phyloP scores from a whole-genome alignment of 345 rosid species.

The Populus ilicifolia region DNA sequence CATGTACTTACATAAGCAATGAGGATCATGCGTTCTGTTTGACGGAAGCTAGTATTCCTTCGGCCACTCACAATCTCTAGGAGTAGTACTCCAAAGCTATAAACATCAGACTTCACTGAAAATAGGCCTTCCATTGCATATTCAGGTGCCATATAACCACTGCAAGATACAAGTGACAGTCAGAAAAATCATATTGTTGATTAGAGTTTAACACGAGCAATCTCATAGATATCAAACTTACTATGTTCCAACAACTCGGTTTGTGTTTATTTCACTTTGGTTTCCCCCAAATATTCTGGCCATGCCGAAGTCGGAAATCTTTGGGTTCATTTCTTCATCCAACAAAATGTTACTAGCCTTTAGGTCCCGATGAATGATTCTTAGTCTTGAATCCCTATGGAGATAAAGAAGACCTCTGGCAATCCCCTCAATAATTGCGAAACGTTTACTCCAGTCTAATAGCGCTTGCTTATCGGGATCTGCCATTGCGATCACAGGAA shows the following conservation, averaged over 20 bases:
- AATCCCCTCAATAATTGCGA: slow-evolving; percentile 22
- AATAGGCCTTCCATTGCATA: slow-evolving; percentile 32
- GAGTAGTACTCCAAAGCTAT: slow-evolving; percentile 26
- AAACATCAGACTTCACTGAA: slow-evolving; percentile 33
- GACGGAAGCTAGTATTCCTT: slow-evolving; percentile 25
- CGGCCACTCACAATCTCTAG: slow-evolving; percentile 26
- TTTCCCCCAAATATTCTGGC: slow-evolving; percentile 29
- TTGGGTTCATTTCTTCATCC: slow-evolving; percentile 26
- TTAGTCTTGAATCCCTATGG: slow-evolving; percentile 27
- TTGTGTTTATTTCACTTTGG: slow-evolving; percentile 26
- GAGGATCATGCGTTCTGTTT: slow-evolving; percentile 14
- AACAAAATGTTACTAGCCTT: slow-evolving; percentile 32
- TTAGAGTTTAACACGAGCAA: neutral
- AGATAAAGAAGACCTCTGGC: slow-evolving; percentile 31
- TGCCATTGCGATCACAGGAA: neutral
- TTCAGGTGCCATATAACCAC: slow-evolving; percentile 33
- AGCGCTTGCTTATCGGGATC: slow-evolving; percentile 15
- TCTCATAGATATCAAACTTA: slow-evolving; percentile 3
- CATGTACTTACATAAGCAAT: slow-evolving; percentile 20
- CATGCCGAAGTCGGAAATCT: slow-evolving; percentile 32
- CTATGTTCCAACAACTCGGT: slow-evolving; percentile 31
- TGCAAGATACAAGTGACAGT: slow-evolving; percentile 5
- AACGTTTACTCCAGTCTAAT: slow-evolving; percentile 20
- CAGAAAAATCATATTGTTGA: neutral
- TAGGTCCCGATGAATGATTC: slow-evolving; percentile 26